Conservation (phyloP, 2,329 filamentous ascomycete species). For the Cladosporium austrohemisphaericum region DNA sequence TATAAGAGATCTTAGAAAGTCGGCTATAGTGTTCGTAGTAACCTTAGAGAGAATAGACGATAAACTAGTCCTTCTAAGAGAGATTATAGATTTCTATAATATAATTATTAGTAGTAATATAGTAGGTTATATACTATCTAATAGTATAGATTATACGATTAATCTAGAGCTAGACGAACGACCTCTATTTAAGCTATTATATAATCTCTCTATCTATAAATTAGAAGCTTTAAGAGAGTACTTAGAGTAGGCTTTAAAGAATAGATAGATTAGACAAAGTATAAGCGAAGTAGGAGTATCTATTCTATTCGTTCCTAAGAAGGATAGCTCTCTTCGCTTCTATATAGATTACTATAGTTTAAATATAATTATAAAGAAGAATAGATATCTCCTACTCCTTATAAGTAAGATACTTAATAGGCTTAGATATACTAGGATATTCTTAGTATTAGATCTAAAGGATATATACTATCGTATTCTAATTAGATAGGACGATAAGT, state of each 20-base stretch:
- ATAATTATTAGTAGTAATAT: too few species aligned
- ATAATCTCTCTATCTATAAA: not conserved
- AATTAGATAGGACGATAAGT: conserved; percentile 24
- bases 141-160: not conserved
- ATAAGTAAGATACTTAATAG: conserved; percentile 25
- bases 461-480: conserved; percentile 24
- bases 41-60: too few species aligned
- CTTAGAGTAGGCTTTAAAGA: not conserved
- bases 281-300: conserved; percentile 4
- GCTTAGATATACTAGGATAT: conserved; percentile 16
- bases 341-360: conserved; percentile 30
- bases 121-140: too few species aligned
- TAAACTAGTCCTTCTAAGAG: too few species aligned
- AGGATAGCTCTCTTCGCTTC: conserved; percentile 19
- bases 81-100: too few species aligned
- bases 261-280: conserved; percentile 15
- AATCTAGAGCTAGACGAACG: not conserved
- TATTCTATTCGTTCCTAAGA: conserved; percentile 21
- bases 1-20: too few species aligned
- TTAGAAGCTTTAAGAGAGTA: not conserved
- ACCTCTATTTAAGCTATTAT: not conserved
- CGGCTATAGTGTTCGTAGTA: too few species aligned
- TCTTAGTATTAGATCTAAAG: conserved; percentile 25
- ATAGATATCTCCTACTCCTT: conserved; percentile 26
- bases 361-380: conserved; percentile 32